Evolutionary conservation across 2,329 filamentous ascomycete genomes (phyloP).

Genomic region (Pleoardoris graminearum): DNA sequence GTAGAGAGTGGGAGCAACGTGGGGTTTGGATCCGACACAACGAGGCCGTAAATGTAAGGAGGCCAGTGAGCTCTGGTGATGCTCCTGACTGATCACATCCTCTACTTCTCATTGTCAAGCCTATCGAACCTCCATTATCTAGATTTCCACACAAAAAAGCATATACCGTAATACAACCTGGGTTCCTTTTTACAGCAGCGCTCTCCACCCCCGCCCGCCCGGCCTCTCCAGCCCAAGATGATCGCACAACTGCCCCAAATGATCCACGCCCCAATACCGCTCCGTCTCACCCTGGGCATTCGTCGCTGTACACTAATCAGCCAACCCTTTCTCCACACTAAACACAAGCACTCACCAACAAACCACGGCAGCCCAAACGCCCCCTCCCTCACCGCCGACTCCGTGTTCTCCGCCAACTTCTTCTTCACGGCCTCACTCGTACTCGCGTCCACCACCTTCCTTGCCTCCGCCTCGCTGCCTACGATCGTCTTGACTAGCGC

Average conservation of each 20-base stretch:
- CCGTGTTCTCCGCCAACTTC: slow-evolving; percentile 53
- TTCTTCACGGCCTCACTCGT: slow-evolving; percentile 52
- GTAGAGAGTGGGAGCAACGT: not conserved
- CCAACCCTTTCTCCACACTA: not conserved
- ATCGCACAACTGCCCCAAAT: slow-evolving; percentile 59
- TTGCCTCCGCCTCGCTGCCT: slow-evolving; percentile 51
- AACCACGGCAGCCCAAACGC: slow-evolving; percentile 67
- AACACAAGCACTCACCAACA: slow-evolving; percentile 36
- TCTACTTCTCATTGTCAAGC: too few species aligned
- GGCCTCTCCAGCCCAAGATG: slow-evolving; percentile 56
- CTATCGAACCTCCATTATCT: too few species aligned
- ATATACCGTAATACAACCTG: too few species aligned
- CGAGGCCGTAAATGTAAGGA: not conserved
- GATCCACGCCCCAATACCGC: slow-evolving; percentile 64
- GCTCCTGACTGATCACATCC: too few species aligned
- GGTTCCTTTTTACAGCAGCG: slow-evolving; percentile 46
- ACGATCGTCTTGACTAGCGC: slow-evolving; percentile 52
- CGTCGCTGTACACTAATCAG: slow-evolving; percentile 48
- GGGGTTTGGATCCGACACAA: not conserved
- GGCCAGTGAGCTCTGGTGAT: too few species aligned
- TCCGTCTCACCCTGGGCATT: slow-evolving; percentile 59
- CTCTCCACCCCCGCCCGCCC: slow-evolving; percentile 41
- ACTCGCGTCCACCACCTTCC: slow-evolving; percentile 46
- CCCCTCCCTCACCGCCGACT: slow-evolving; percentile 56
- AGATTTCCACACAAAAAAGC: too few species aligned